Percentiles rank a stretch among this genome's conserved stretches.
phyloP scores from a whole-genome alignment of 768 basidiomycete genomes.

The Lactarius psammicola region DNA sequence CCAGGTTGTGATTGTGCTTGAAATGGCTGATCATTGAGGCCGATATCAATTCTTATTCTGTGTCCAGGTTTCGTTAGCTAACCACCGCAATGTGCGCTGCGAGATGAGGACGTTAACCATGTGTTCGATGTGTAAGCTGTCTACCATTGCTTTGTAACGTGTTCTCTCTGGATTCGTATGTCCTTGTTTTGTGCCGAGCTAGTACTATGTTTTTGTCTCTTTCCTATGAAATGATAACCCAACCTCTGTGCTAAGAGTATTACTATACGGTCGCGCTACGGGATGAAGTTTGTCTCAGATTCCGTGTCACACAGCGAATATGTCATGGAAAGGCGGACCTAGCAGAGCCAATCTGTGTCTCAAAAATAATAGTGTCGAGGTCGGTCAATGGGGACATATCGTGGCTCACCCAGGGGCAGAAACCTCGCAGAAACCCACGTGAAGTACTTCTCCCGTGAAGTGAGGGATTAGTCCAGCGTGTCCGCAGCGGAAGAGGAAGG shows the following conservation, averaged over 20 bases:
- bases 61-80: neutral
- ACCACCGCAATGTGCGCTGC: neutral
- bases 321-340: conserved; percentile 36
- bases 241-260: neutral
- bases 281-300: too few relatives aligned
- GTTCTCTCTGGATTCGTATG: neutral
- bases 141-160: neutral
- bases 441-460: too few relatives aligned
- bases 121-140: neutral
- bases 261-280: neutral
- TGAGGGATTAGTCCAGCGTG: too few relatives aligned
- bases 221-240: neutral
- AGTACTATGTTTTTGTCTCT: neutral
- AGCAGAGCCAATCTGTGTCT: conserved; percentile 40
- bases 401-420: too few relatives aligned
- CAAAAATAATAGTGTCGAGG: conserved; percentile 49
- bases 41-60: neutral
- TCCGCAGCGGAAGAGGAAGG: too few relatives aligned
- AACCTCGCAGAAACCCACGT: too few relatives aligned
- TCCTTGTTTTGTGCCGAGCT: neutral
- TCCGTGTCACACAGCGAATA: neutral
- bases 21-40: neutral
- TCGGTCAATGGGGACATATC: conserved; percentile 33
- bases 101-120: neutral
- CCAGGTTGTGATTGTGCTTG: neutral